These are phyloP conservation scores for Podospora bellae-mahoneyi DNA, from an alignment of 495 filamentous ascomycete species.

Conservation along the genomic window DNA sequence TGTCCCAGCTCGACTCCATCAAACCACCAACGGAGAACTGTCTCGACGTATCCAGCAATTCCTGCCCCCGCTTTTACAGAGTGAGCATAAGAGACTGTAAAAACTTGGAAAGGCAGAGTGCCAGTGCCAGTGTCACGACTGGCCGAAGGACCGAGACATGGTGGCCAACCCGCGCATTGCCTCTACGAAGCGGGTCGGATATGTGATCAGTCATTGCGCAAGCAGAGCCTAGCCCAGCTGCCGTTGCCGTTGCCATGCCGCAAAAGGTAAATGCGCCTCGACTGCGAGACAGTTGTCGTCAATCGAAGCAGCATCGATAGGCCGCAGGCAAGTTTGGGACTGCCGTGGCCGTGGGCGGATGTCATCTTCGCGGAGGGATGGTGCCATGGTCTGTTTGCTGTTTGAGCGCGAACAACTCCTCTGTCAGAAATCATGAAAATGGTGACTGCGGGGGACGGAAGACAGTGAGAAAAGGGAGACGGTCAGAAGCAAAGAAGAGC, in stretches of 20 bases:
- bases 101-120: not conserved
- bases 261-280: not conserved
- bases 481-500: not conserved
- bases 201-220: not conserved
- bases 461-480: not conserved
- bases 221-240: not conserved
- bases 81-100: not conserved
- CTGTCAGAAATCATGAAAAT: not conserved
- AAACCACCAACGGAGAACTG: not conserved
- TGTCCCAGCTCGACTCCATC: not conserved
- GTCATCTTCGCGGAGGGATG: not conserved
- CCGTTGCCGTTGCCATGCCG: not conserved
- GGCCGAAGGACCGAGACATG: constrained; percentile 4
- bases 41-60: not conserved
- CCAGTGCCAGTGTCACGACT: constrained; percentile 4
- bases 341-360: not conserved
- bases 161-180: not conserved
- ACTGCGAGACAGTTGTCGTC: not conserved
- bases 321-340: not conserved
- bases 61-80: no score
- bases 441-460: not conserved
- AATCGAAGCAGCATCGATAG: not conserved
- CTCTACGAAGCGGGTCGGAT: not conserved
- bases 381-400: not conserved
- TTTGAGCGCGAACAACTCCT: not conserved